Evolutionary conservation across 176 grass and related monocot genomes (phyloP).

Genomic region (Bolboschoenus planiculmis): DNA sequence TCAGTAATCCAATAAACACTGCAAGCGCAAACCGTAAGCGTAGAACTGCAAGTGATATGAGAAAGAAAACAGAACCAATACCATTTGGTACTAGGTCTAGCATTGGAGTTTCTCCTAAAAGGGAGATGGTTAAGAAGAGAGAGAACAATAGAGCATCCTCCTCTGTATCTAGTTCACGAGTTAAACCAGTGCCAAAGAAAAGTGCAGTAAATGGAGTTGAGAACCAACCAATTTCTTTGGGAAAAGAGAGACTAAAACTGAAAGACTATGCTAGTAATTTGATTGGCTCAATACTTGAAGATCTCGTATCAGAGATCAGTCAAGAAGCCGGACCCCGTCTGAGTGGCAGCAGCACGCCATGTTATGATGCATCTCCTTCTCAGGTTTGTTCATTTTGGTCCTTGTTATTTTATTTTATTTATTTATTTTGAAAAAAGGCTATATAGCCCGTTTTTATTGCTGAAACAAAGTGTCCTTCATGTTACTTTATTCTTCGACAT

Average conservation of each 20-base stretch:
- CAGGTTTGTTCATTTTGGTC: not conserved
- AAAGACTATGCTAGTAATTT: slow-evolving; percentile 31
- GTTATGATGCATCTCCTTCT: not conserved
- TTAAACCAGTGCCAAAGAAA: slow-evolving; percentile 19
- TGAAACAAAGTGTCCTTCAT: not conserved
- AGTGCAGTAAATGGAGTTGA: slow-evolving; percentile 8
- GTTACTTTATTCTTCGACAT: not conserved
- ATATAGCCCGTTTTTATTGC: too few species aligned
- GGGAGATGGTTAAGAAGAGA: slow-evolving; percentile 34
- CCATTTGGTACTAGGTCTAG: slow-evolving; percentile 12
- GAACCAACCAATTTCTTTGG: not conserved
- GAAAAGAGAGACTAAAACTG: slow-evolving; percentile 21
- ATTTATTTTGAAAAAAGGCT: too few species aligned
- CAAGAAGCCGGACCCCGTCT: not conserved
- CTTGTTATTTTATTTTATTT: not conserved
- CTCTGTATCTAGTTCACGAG: slow-evolving; percentile 25
- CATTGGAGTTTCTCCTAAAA: slow-evolving; percentile 33
- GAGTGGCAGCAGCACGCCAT: not conserved
- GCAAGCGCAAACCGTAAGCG: slow-evolving; percentile 37
- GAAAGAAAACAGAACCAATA: slow-evolving; percentile 20
- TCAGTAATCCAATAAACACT: slow-evolving; percentile 9
- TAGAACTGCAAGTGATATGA: slow-evolving; percentile 24
- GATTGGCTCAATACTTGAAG: slow-evolving; percentile 37
- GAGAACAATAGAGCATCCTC: slow-evolving; percentile 9
- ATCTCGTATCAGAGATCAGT: slow-evolving; percentile 49